Conservation (phyloP, 2,329 filamentous ascomycete genomes). For the Aspergillus tubingensis region DNA sequence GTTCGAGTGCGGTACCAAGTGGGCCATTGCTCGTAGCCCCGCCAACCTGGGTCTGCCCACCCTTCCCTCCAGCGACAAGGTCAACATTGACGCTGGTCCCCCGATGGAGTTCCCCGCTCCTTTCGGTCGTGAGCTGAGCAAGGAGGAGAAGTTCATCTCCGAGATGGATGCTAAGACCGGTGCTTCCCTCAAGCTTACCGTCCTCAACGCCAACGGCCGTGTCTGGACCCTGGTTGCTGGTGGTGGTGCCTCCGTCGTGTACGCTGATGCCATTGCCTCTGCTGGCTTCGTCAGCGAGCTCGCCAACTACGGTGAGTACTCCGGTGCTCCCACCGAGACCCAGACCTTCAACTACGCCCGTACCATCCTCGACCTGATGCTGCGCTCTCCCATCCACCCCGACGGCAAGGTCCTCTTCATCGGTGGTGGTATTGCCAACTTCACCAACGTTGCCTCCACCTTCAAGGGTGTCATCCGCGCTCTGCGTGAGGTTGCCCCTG, state of each 20-base stretch:
- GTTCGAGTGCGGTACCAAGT: conserved; percentile 99
- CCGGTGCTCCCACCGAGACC: conserved; percentile 95
- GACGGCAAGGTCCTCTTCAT: conserved; percentile 99
- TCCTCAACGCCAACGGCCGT: conserved; percentile 86
- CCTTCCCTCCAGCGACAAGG: conserved; percentile 67
- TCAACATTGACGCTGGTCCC: conserved; percentile 93
- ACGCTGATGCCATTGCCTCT: conserved; percentile 97
- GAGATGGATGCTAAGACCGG: conserved; percentile 99
- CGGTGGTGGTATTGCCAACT: conserved; percentile 99
- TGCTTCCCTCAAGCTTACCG: conserved; percentile 96
- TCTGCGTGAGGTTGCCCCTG: conserved; percentile 81
- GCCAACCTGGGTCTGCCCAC: conserved; percentile 81
- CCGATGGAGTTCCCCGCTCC: conserved; percentile 99
- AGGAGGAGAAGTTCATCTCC: conserved; percentile 98
- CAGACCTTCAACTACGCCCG: conserved; percentile 99
- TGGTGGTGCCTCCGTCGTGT: conserved; percentile 99
- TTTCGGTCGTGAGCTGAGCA: conserved; percentile 96
- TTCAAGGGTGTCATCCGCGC: conserved; percentile 99
- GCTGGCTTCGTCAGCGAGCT: conserved; percentile 93
- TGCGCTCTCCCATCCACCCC: conserved; percentile 78
- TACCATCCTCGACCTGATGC: conserved; percentile 95
- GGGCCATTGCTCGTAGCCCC: conserved; percentile 92
- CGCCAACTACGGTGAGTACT: conserved; percentile 99
- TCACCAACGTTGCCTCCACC: conserved; percentile 98
- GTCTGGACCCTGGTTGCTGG: conserved; percentile 98